A percentile compares a stretch with the other conserved stretches of the same genome.
These are phyloP conservation scores for Aspergillus awamori DNA, from an alignment of 2,329 filamentous ascomycete genomes.

Conservation along the genomic window DNA sequence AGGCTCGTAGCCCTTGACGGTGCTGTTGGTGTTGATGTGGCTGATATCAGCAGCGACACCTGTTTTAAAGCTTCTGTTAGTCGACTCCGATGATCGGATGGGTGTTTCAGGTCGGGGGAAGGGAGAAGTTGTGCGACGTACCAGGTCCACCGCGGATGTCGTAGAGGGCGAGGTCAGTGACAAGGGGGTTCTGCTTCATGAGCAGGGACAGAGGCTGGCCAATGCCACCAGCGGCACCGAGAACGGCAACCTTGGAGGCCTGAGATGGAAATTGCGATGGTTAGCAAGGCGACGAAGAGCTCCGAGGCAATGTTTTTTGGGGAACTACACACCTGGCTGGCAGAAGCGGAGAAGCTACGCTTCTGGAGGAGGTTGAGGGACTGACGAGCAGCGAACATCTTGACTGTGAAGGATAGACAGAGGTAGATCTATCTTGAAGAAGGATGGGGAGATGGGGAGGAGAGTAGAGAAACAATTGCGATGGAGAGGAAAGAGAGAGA, in stretches of 20 bases:
- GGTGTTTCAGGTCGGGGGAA: neutral
- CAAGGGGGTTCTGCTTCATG: constrained; percentile 96
- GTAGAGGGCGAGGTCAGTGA: constrained; percentile 93
- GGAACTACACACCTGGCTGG: constrained; percentile 66
- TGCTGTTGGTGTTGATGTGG: constrained; percentile 99
- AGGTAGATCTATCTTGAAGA: constrained; percentile 18
- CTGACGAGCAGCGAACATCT: constrained; percentile 73
- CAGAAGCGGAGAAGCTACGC: constrained; percentile 79
- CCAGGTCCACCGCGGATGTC: constrained; percentile 94
- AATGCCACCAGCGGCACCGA: constrained; percentile 96
- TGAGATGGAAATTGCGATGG: constrained; percentile 43
- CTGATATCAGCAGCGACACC: constrained; percentile 97
- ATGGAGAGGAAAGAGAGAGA: constrained; percentile 8
- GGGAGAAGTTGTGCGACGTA: constrained; percentile 52
- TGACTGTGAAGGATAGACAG: constrained; percentile 37
- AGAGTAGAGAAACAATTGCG: constrained; percentile 12
- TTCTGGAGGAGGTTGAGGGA: constrained; percentile 64
- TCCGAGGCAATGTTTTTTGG: constrained; percentile 18
- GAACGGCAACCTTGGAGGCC: constrained; percentile 96
- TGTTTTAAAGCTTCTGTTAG: constrained; percentile 43
- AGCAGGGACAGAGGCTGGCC: constrained; percentile 97
- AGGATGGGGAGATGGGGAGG: constrained; percentile 24
- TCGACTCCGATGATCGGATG: constrained; percentile 4
- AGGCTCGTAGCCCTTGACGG: constrained; percentile 85
- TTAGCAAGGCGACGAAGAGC: constrained; percentile 16